Percentiles rank a stretch among this genome's conserved stretches.
These are phyloP conservation scores for Tolypocladium cylindrosporum DNA, from an alignment of 2,329 filamentous ascomycete species.

Conservation along the genomic window DNA sequence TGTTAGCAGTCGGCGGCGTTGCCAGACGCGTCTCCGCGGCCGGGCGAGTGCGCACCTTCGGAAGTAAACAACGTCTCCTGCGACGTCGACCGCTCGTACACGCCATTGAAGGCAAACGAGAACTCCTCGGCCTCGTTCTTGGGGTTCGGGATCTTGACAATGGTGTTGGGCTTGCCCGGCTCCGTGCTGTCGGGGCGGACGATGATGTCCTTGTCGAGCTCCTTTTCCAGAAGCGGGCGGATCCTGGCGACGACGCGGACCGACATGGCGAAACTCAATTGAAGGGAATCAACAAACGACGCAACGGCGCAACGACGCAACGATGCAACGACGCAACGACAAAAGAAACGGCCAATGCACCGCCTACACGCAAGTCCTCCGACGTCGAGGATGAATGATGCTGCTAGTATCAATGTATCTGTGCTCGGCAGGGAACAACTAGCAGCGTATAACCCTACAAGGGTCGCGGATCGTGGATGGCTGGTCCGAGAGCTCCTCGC, in stretches of 20 bases:
- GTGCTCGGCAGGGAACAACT: neutral
- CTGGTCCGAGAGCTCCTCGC: neutral
- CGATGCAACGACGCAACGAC: neutral
- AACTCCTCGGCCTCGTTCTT: conserved; percentile 89
- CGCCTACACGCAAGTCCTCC: neutral
- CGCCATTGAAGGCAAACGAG: conserved; percentile 88
- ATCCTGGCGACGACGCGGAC: conserved; percentile 87
- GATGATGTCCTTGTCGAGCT: conserved; percentile 81
- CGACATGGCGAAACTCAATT: conserved; percentile 32
- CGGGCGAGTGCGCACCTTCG: conserved; percentile 53
- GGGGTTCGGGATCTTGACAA: conserved; percentile 85
- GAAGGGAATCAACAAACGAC: conserved; percentile 7
- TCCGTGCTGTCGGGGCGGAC: conserved; percentile 57
- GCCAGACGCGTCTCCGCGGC: neutral
- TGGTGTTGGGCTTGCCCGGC: conserved; percentile 48
- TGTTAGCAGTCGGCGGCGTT: conserved; percentile 11
- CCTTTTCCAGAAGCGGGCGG: conserved; percentile 75
- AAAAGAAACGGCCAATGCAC: neutral
- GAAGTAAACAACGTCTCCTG: conserved; percentile 84
- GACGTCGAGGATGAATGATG: neutral
- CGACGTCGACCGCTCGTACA: conserved; percentile 70
- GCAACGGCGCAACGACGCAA: neutral
- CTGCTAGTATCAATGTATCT: neutral
- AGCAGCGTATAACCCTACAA: neutral
- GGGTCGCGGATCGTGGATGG: neutral